Percentiles rank a stretch among this genome's conserved stretches.
phyloP scores from a whole-genome alignment of 108 stramenopile genomes.

The Bacterosira constricta region DNA sequence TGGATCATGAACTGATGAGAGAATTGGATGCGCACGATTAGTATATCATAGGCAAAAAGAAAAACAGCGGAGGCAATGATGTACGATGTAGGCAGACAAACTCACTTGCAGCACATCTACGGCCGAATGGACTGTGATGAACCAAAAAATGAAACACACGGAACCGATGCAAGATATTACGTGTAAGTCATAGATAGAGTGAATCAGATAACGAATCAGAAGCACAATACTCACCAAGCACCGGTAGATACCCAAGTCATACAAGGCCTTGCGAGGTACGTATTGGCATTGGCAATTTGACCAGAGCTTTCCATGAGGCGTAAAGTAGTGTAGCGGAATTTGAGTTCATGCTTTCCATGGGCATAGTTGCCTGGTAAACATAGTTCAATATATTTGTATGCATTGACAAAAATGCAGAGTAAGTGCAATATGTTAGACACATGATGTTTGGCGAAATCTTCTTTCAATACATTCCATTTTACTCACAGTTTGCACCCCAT shows the following conservation, averaged over 20 bases:
- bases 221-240: conserved; percentile 17
- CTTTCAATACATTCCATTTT: too few species aligned
- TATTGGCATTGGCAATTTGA: conserved; percentile 39
- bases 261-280: conserved; percentile 21
- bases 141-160: background rate
- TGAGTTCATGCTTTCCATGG: conserved; percentile 33
- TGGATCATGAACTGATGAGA: conserved; percentile 39
- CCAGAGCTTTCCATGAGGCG: conserved; percentile 36
- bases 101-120: conserved; percentile 10
- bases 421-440: background rate
- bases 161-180: background rate
- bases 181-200: background rate
- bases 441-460: background rate
- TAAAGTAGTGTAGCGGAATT: conserved; percentile 32
- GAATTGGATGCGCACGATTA: background rate
- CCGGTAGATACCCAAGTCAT: conserved; percentile 26
- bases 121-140: conserved; percentile 29
- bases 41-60: background rate
- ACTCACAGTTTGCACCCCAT: conserved; percentile 32
- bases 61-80: too few species aligned
- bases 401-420: background rate
- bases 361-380: conserved; percentile 18
- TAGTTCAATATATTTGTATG: too few species aligned
- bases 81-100: too few species aligned
- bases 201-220: background rate